A percentile compares a stretch with the other conserved stretches of the same genome.
Evolutionary conservation across 2,329 filamentous ascomycete species (phyloP).

Genomic region (Podosphaera xanthii): DNA sequence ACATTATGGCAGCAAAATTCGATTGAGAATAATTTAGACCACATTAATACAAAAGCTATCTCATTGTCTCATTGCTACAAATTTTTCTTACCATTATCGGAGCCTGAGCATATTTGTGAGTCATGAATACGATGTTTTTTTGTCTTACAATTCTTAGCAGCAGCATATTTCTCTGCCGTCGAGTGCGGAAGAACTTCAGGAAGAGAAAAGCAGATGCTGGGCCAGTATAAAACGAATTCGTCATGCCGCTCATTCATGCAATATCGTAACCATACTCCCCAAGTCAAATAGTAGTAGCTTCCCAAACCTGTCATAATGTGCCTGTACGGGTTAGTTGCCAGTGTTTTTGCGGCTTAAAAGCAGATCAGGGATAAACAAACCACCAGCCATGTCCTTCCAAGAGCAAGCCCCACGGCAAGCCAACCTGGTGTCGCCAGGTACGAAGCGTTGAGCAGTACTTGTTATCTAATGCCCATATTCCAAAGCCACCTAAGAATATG

Average conservation of each 20-base stretch:
- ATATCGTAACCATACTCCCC: slow-evolving; percentile 50
- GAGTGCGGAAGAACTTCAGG: slow-evolving; percentile 15
- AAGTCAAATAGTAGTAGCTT: slow-evolving; percentile 48
- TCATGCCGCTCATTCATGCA: slow-evolving; percentile 43
- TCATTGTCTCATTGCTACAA: too few relatives aligned
- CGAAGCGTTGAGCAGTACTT: slow-evolving; percentile 25
- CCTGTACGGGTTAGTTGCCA: slow-evolving; percentile 15
- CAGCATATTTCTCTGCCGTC: slow-evolving; percentile 3
- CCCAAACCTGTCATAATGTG: slow-evolving; percentile 51
- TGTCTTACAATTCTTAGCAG: neutral
- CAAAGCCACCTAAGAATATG: slow-evolving; percentile 39
- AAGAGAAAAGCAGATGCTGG: slow-evolving; percentile 25
- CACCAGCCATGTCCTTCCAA: slow-evolving; percentile 53
- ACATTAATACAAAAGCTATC: too few relatives aligned
- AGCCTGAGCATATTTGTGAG: too few relatives aligned
- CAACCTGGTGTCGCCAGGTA: slow-evolving; percentile 34
- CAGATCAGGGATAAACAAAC: slow-evolving; percentile 24
- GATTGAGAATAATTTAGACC: too few relatives aligned
- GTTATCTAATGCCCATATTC: slow-evolving; percentile 46
- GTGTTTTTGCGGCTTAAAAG: slow-evolving; percentile 27
- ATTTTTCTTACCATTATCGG: too few relatives aligned
- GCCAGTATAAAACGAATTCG: slow-evolving; percentile 42
- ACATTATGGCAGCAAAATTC: too few relatives aligned
- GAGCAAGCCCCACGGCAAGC: slow-evolving; percentile 49
- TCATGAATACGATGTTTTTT: neutral